These are phyloP conservation scores for Huntiella moniliformis DNA, from an alignment of 2,329 filamentous ascomycete species.

Conservation along the genomic window DNA sequence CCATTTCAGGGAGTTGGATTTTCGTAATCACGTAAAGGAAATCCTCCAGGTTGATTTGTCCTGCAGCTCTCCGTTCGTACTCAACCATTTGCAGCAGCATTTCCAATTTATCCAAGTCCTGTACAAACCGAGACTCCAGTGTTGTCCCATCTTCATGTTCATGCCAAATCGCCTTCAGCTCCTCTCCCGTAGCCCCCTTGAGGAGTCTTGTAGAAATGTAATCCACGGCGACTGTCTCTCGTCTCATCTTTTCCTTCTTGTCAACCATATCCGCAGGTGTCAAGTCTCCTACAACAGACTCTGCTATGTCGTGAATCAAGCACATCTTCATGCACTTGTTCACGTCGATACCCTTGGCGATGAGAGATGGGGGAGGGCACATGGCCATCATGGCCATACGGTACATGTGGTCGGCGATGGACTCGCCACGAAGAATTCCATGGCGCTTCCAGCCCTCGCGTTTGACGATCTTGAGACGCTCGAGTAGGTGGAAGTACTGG, in stretches of 20 bases:
- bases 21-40: slow-evolving; percentile 62
- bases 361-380: slow-evolving; percentile 62
- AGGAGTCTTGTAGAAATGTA: slow-evolving; percentile 65
- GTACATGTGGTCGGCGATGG: slow-evolving; percentile 98
- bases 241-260: slow-evolving; percentile 74
- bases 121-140: slow-evolving; percentile 71
- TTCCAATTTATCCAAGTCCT: slow-evolving; percentile 96
- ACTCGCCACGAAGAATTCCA: slow-evolving; percentile 60
- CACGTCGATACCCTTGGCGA: slow-evolving; percentile 49
- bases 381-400: slow-evolving; percentile 95
- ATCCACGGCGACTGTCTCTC: slow-evolving; percentile 80
- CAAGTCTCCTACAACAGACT: slow-evolving; percentile 90
- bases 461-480: slow-evolving; percentile 88
- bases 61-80: slow-evolving; percentile 60
- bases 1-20: slow-evolving; percentile 60
- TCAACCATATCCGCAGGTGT: slow-evolving; percentile 78
- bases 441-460: slow-evolving; percentile 92
- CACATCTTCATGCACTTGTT: slow-evolving; percentile 85
- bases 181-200: slow-evolving; percentile 46
- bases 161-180: slow-evolving; percentile 69
- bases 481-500: slow-evolving; percentile 85
- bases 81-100: slow-evolving; percentile 88
- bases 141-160: slow-evolving; percentile 87
- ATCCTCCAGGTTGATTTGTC: slow-evolving; percentile 60
- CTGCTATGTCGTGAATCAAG: slow-evolving; percentile 92